phyloP scores from a whole-genome alignment of 1,284 basidiomycete species.

The Acaromyces ingoldii region DNA sequence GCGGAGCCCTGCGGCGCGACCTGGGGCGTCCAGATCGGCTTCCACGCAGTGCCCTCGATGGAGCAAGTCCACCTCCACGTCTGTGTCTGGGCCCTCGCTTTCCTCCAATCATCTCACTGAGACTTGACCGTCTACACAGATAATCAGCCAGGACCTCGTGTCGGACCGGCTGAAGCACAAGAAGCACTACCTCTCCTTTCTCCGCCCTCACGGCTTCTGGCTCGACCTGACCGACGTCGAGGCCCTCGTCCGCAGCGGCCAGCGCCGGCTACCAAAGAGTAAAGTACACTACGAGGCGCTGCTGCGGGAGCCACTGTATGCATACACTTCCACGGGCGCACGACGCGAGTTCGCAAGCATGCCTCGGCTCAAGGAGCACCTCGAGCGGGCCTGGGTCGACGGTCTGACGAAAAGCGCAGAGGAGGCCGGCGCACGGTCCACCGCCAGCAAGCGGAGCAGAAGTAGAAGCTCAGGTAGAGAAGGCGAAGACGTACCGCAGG shows the following conservation, averaged over 20 bases:
- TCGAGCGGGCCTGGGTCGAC: conserved; percentile 48
- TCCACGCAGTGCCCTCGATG: conserved; percentile 72
- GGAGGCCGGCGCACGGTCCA: not conserved
- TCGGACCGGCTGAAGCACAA: conserved; percentile 75
- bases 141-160: conserved; percentile 76
- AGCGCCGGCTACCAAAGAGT: conserved; percentile 59
- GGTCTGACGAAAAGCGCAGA: not conserved
- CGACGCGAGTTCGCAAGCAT: conserved; percentile 63
- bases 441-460: too few relatives aligned
- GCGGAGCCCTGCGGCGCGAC: conserved; percentile 10
- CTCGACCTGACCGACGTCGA: conserved; percentile 70
- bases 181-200: conserved; percentile 85
- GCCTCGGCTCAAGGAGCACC: conserved; percentile 68
- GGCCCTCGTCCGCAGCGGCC: conserved; percentile 65
- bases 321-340: conserved; percentile 72
- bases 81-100: conserved; percentile 23
- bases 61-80: conserved; percentile 51
- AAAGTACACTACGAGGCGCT: conserved; percentile 61
- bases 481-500: not conserved
- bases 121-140: conserved; percentile 66
- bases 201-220: conserved; percentile 81
- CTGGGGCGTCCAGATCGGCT: conserved; percentile 58
- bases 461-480: not conserved
- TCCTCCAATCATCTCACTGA: conserved; percentile 4
- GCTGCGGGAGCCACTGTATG: conserved; percentile 65